Conservation (phyloP, 495 filamentous ascomycete species). For the Alectoria sarmentosa region DNA sequence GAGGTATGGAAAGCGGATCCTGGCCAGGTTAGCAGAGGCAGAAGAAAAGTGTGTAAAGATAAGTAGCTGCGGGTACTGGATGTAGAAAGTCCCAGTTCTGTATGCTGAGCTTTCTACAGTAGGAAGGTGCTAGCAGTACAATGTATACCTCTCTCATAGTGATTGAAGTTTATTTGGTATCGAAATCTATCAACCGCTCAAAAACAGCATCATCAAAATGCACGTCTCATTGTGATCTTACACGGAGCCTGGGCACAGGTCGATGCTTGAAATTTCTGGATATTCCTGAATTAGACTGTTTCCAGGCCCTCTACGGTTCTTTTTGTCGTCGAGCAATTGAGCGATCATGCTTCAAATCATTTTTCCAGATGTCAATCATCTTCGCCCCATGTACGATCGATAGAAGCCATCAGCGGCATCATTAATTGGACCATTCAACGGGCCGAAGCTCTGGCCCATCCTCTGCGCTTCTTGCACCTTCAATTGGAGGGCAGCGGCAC, state of each 20-base stretch:
- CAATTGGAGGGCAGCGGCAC: slow-evolving; percentile 66
- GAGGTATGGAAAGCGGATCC: not conserved
- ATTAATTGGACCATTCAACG: slow-evolving; percentile 48
- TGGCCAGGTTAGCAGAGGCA: not conserved
- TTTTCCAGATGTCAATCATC: slow-evolving; percentile 29
- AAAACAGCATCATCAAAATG: not conserved
- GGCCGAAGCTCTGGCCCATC: slow-evolving; percentile 57
- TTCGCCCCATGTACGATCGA: slow-evolving; percentile 64
- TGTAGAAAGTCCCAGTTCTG: not conserved
- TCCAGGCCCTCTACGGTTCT: not conserved
- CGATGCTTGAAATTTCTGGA: not conserved
- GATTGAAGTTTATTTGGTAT: not conserved
- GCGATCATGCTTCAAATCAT: not conserved
- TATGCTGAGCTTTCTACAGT: not conserved
- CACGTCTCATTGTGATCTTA: not conserved
- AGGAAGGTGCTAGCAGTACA: not conserved
- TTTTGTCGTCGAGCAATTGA: too few species aligned
- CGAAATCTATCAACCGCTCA: not conserved
- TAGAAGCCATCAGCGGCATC: slow-evolving; percentile 77
- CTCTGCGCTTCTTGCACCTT: slow-evolving; percentile 77
- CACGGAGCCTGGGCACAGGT: not conserved
- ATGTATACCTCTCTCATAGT: not conserved
- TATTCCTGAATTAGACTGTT: not conserved
- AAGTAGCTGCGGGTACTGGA: not conserved
- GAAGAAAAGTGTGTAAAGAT: not conserved